Base-by-base conservation (phyloP, 371 early-diverging fungal species). In the Mortierella sp. region DNA sequence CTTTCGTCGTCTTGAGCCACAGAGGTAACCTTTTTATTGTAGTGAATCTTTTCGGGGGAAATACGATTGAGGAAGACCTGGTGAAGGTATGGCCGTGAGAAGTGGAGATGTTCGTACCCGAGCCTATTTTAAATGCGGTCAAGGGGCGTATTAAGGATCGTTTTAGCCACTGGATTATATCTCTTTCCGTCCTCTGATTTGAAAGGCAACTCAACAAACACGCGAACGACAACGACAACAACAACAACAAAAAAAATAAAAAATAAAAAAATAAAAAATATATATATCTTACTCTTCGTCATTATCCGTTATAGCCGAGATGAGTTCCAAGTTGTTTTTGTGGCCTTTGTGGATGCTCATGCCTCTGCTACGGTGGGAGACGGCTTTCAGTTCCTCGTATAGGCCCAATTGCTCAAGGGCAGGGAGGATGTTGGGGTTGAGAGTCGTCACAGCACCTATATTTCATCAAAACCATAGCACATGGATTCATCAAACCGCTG, bases 391-490 rank as follows among this genome's bases (percentile, higher is more conserved):
- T 12, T 60, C 60, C 5, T 60, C 60, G 12, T n/a, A n/a, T 2
- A 60, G 3, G n/a, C 37, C 60, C 60, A 60, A 37, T 60, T 60
- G 60, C 4, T 60, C 60, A 60, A 60, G 39, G 5, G 39, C 60
- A 12, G 60, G 60, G 20, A 60, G 60, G 60, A 60, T 60, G 39
- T 60, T 60, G 12, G 60, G 37, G 10, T 14, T 60, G n/a, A 60
- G 60, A 39, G 37, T 60, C 60, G 32, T 60, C n/a, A 60, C n/a
- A 3, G 60, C 5, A 18, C 60, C 60, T 60, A 60, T 39, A 4
- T 30, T 30, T 30, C 9, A 26, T 40, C 43, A 9, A 40, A 40
- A 40, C 1, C 43, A 40, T 40, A 40, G 18, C 8, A 20, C n/a
- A 54, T 26, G 26, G 43, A 14, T 40, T 40, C 43, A 9, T 11